Conservation (phyloP, 345 rosid species). For the Aquilaria malaccensis region DNA sequence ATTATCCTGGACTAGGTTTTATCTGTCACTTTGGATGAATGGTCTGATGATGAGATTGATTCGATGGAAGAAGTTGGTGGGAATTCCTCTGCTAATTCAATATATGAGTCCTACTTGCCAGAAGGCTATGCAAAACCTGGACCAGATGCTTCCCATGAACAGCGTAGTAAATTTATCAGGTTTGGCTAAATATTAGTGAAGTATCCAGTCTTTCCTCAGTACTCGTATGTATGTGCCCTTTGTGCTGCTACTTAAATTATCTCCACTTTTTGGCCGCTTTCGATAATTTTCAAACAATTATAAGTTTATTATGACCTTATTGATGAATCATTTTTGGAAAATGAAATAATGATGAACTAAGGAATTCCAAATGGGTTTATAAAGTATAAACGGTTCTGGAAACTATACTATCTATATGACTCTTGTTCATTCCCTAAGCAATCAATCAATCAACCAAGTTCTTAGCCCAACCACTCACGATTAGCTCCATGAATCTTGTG, state of each 20-base stretch:
- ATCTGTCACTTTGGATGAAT: slow-evolving; percentile 93
- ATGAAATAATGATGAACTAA: too few relatives aligned
- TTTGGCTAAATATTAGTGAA: slow-evolving; percentile 14
- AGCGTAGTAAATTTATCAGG: slow-evolving; percentile 80
- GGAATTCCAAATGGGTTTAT: too few relatives aligned
- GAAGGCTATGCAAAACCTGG: slow-evolving; percentile 76
- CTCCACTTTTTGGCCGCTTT: neutral
- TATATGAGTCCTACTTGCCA: slow-evolving; percentile 83
- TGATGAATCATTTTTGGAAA: neutral
- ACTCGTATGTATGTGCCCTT: neutral
- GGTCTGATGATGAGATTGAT: slow-evolving; percentile 89
- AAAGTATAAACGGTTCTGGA: too few relatives aligned
- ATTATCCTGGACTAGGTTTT: slow-evolving; percentile 49
- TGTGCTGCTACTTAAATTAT: neutral
- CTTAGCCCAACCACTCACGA: too few relatives aligned
- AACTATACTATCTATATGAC: too few relatives aligned
- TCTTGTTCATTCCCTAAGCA: too few relatives aligned
- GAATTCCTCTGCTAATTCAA: slow-evolving; percentile 78
- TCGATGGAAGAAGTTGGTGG: slow-evolving; percentile 96
- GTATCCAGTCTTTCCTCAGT: neutral
- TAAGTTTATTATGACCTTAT: neutral
- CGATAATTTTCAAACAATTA: neutral
- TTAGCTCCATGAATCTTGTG: too few relatives aligned
- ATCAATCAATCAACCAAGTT: too few relatives aligned
- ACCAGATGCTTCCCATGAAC: slow-evolving; percentile 70